Percentiles rank a stretch among this genome's conserved stretches.
These are phyloP conservation scores for Onygenales sp. DNA, from an alignment of 2,329 filamentous ascomycete genomes.

Conservation along the genomic window DNA sequence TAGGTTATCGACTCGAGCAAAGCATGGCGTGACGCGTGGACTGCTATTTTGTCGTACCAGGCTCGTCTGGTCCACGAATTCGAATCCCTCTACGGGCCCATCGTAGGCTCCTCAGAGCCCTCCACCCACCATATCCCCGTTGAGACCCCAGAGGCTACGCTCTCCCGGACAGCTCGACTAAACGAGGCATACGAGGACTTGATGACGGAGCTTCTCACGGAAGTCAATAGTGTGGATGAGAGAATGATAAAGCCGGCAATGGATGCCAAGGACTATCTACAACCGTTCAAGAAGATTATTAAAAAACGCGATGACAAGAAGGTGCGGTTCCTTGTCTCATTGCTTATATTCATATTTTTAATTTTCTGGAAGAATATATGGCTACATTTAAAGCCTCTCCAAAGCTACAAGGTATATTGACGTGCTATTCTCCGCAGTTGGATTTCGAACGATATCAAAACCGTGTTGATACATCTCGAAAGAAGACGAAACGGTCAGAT, in stretches of 20 bases:
- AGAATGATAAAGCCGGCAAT: slow-evolving; percentile 61
- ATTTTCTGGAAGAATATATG: too few species aligned
- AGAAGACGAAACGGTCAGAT: slow-evolving; percentile 60
- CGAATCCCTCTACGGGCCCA: slow-evolving; percentile 66
- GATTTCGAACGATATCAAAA: slow-evolving; percentile 73
- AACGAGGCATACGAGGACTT: slow-evolving; percentile 61
- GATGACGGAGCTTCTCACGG: slow-evolving; percentile 60
- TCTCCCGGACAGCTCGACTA: slow-evolving; percentile 57
- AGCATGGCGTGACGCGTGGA: slow-evolving; percentile 71
- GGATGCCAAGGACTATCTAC: slow-evolving; percentile 58
- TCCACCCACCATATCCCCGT: slow-evolving; percentile 45
- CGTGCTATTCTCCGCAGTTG: slow-evolving; percentile 34
- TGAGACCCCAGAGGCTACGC: slow-evolving; percentile 52
- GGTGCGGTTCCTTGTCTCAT: slow-evolving; percentile 22
- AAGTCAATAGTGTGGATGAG: slow-evolving; percentile 60
- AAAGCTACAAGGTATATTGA: not conserved
- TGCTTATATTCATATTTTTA: not conserved
- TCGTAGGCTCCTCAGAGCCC: slow-evolving; percentile 55
- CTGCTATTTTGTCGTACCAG: slow-evolving; percentile 60
- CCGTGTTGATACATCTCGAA: slow-evolving; percentile 57
- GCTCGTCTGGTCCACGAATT: slow-evolving; percentile 57
- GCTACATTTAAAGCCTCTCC: too few species aligned
- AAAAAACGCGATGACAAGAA: slow-evolving; percentile 78
- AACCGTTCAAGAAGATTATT: slow-evolving; percentile 69
- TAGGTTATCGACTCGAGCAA: slow-evolving; percentile 68